Conservation (phyloP, 768 basidiomycete genomes). For the Boletus huronensis region DNA sequence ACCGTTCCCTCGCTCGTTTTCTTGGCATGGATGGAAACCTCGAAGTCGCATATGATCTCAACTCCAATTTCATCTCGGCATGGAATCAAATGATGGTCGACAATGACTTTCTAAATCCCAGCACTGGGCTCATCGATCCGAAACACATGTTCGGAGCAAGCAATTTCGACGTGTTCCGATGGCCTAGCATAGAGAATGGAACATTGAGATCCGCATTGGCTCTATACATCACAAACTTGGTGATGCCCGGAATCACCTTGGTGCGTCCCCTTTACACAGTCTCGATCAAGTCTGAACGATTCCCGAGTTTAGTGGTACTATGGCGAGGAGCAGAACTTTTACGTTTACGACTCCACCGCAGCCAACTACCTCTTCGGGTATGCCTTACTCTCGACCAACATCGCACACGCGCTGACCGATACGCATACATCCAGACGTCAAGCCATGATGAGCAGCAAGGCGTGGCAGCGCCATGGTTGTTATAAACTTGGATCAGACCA, state of each 20-base stretch:
- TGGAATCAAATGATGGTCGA: slow-evolving; percentile 92
- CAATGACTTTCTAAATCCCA: slow-evolving; percentile 81
- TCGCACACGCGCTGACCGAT: background rate
- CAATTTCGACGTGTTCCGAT: slow-evolving; percentile 93
- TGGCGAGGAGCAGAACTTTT: slow-evolving; percentile 91
- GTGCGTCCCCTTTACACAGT: slow-evolving; percentile 35
- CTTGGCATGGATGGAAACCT: slow-evolving; percentile 96
- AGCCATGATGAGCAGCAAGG: slow-evolving; percentile 78
- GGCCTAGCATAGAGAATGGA: slow-evolving; percentile 87
- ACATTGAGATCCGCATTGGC: slow-evolving; percentile 72
- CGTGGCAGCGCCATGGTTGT: slow-evolving; percentile 94
- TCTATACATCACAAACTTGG: slow-evolving; percentile 71
- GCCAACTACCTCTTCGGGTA: slow-evolving; percentile 90
- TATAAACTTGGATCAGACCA: slow-evolving; percentile 87
- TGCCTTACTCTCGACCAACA: slow-evolving; percentile 18
- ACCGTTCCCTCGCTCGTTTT: slow-evolving; percentile 82
- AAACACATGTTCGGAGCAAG: slow-evolving; percentile 89
- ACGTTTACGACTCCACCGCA: slow-evolving; percentile 83
- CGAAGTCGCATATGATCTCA: slow-evolving; percentile 82
- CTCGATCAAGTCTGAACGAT: background rate
- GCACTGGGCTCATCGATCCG: slow-evolving; percentile 66
- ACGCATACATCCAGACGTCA: slow-evolving; percentile 62
- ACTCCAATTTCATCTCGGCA: slow-evolving; percentile 78
- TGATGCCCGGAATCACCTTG: slow-evolving; percentile 86
- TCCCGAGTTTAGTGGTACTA: slow-evolving; percentile 58